phyloP scores from a whole-genome alignment of 345 rosid species.

The Lepidium aucheri region DNA sequence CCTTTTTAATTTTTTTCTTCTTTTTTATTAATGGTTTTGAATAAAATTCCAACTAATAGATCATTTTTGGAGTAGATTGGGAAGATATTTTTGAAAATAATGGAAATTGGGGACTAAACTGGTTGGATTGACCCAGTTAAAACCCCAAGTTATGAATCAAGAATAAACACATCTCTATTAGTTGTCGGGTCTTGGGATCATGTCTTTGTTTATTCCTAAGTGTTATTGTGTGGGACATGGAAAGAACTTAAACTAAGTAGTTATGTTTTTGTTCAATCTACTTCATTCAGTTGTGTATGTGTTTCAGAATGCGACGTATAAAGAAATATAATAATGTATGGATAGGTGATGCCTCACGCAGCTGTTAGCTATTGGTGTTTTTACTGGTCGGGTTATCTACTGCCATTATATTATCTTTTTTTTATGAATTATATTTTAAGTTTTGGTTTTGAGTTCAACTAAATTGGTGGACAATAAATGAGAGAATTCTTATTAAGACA shows the following conservation, averaged over 20 bases:
- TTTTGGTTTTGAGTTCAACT: not conserved
- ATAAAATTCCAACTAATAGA: not conserved
- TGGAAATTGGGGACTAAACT: not conserved
- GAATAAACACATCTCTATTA: constrained; percentile 15
- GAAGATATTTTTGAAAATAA: constrained; percentile 9
- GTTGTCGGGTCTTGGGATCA: constrained; percentile 16
- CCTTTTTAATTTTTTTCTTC: not conserved
- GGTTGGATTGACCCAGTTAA: constrained; percentile 15
- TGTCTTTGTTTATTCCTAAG: constrained; percentile 15
- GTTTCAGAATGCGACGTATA: constrained; percentile 21
- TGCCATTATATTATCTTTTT: not conserved
- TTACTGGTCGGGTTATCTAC: constrained; percentile 16
- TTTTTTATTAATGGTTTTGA: not conserved
- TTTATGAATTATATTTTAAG: not conserved
- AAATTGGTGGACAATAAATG: not conserved
- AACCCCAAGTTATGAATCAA: constrained; percentile 12
- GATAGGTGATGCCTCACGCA: constrained; percentile 7
- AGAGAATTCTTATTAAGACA: no score
- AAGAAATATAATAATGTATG: constrained; percentile 9
- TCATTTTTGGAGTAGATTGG: not conserved
- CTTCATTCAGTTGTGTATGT: constrained; percentile 5
- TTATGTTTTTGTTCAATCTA: constrained; percentile 7
- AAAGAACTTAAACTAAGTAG: constrained; percentile 16
- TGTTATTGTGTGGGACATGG: constrained; percentile 16
- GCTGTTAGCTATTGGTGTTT: constrained; percentile 12